Evolutionary conservation across 1,284 basidiomycete species (phyloP).

Genomic region (Calocybe gambosa): DNA sequence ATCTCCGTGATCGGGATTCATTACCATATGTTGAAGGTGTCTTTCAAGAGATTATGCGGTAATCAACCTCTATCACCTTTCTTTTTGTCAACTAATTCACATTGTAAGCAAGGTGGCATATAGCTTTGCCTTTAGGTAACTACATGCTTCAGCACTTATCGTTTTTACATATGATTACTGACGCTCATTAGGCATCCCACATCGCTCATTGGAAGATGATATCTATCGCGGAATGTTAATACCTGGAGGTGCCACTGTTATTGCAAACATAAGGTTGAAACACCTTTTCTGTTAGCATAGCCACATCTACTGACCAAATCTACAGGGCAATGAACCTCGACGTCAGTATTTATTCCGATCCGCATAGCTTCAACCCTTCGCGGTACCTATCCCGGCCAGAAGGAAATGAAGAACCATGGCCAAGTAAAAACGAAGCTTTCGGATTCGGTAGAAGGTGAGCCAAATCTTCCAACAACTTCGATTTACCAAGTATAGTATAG

Average conservation of each 20-base stretch:
- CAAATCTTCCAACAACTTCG: too few species aligned
- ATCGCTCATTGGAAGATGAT: slow-evolving; percentile 9
- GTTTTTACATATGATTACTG: not conserved
- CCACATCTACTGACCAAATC: not conserved
- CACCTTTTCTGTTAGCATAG: not conserved
- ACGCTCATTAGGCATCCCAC: slow-evolving; percentile 6
- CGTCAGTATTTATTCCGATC: slow-evolving; percentile 9
- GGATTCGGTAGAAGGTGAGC: slow-evolving; percentile 15
- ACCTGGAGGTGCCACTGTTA: slow-evolving; percentile 7
- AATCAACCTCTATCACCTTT: not conserved
- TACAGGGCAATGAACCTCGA: slow-evolving; percentile 15
- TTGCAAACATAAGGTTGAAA: slow-evolving; percentile 8
- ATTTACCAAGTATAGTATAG: not conserved
- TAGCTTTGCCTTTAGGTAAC: slow-evolving; percentile 8
- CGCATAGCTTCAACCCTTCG: slow-evolving; percentile 12
- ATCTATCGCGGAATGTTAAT: slow-evolving; percentile 13
- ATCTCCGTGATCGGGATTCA: slow-evolving; percentile 24
- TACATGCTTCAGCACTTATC: not conserved
- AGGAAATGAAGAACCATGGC: slow-evolving; percentile 12
- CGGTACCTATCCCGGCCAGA: slow-evolving; percentile 13
- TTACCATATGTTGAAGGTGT: slow-evolving; percentile 25
- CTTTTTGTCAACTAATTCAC: slow-evolving; percentile 1
- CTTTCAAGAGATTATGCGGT: slow-evolving; percentile 30
- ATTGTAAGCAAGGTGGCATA: slow-evolving; percentile 8
- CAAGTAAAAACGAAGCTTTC: slow-evolving; percentile 6